A percentile compares a stretch with the other conserved stretches of the same genome.
These are phyloP conservation scores for Pneumocystis murina DNA, from an alignment of 1,139 yeast genomes.

Conservation along the genomic window DNA sequence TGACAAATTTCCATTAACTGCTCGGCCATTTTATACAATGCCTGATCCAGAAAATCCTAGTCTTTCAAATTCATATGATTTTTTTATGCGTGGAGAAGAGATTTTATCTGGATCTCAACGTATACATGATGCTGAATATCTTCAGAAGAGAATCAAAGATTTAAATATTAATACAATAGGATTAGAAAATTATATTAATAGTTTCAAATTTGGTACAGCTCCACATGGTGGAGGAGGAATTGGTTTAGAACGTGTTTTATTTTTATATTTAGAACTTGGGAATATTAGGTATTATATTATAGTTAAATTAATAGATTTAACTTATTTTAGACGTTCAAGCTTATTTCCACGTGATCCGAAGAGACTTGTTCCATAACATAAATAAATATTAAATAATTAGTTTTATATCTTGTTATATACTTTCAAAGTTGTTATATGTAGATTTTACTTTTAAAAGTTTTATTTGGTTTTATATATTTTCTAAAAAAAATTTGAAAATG, in stretches of 20 bases:
- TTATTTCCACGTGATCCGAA: slow-evolving; percentile 98
- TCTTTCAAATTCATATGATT: slow-evolving; percentile 52
- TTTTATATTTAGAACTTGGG: slow-evolving; percentile 92
- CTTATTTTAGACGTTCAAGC: slow-evolving; percentile 56
- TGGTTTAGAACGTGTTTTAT: slow-evolving; percentile 94
- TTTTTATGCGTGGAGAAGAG: slow-evolving; percentile 99
- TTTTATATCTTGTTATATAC: too few species aligned
- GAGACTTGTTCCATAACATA: slow-evolving; percentile 57
- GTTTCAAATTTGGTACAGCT: slow-evolving; percentile 86
- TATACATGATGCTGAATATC: slow-evolving; percentile 79
- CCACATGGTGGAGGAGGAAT: slow-evolving; percentile 99
- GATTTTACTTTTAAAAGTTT: background rate
- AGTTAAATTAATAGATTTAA: background rate
- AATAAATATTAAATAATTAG: background rate
- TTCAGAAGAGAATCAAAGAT: slow-evolving; percentile 63
- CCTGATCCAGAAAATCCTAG: slow-evolving; percentile 82
- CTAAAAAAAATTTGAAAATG: too few species aligned
- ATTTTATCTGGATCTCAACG: slow-evolving; percentile 98
- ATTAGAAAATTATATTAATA: slow-evolving; percentile 76
- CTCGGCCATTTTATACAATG: slow-evolving; percentile 98
- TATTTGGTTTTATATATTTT: background rate
- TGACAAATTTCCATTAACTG: slow-evolving; percentile 92
- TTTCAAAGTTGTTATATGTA: background rate
- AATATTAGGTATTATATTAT: slow-evolving; percentile 40
- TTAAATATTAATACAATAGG: slow-evolving; percentile 70